These are phyloP conservation scores for Suillus plorans DNA, from an alignment of 768 basidiomycete genomes.

Conservation along the genomic window DNA sequence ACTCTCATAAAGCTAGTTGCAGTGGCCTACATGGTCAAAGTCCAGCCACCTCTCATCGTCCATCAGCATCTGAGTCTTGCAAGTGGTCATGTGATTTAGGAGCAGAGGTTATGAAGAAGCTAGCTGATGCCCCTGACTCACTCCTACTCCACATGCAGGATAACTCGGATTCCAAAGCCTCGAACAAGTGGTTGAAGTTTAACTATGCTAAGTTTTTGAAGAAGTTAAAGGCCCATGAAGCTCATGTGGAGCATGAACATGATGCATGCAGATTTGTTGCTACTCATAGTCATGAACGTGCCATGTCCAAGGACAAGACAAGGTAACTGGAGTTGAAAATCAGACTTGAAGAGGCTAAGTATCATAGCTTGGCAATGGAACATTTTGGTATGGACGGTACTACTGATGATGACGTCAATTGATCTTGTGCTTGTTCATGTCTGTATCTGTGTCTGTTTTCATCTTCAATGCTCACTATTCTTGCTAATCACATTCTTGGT, in stretches of 20 bases:
- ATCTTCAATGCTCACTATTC: neutral
- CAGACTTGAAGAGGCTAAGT: neutral
- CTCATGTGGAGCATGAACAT: neutral
- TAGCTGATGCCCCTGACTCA: neutral
- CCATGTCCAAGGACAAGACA: neutral
- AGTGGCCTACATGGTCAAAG: neutral
- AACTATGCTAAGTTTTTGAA: neutral
- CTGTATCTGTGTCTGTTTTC: neutral
- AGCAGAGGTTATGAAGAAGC: neutral
- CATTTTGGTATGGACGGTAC: neutral
- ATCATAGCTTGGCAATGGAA: neutral
- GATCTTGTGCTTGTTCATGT: neutral
- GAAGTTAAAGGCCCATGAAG: neutral
- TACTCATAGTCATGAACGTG: neutral
- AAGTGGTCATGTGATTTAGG: neutral
- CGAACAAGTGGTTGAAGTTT: neutral
- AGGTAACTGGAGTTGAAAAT: neutral
- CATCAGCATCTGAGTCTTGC: neutral
- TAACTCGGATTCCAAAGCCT: neutral
- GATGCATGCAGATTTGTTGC: neutral
- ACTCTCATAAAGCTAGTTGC: neutral
- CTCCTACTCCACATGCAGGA: neutral
- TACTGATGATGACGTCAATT: neutral
- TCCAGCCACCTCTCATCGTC: neutral
- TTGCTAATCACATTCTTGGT: neutral